Conservation (phyloP, 768 basidiomycete species). For the Pilatotrama ljubarskyi region DNA sequence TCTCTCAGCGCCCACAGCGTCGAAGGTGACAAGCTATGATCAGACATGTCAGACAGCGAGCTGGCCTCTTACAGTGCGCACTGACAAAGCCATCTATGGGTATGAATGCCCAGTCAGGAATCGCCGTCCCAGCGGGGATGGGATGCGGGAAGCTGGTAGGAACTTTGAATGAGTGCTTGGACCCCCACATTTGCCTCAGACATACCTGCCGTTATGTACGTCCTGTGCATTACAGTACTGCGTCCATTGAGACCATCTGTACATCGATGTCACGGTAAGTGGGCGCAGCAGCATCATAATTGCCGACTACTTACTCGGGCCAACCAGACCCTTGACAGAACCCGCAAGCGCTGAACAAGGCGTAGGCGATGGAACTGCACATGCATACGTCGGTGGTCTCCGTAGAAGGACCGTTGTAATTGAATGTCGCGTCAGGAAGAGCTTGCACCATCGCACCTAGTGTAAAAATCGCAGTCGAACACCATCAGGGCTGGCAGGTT, state of each 20-base stretch:
- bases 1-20: background rate
- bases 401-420: conserved; percentile 35
- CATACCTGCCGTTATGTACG: conserved; percentile 1
- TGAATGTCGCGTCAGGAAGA: conserved; percentile 35
- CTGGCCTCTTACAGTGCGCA: background rate
- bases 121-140: background rate
- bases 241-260: conserved; percentile 6
- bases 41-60: background rate
- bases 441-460: conserved; percentile 39
- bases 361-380: conserved; percentile 55
- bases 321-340: conserved; percentile 40
- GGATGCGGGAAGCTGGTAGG: background rate
- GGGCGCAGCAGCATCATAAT: background rate
- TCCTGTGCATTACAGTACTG: background rate
- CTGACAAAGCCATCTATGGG: conserved; percentile 1
- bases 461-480: background rate
- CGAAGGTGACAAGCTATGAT: background rate
- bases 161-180: background rate
- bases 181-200: background rate
- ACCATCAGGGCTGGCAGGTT: background rate
- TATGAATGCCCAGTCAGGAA: conserved; percentile 3
- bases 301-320: background rate
- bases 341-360: conserved; percentile 52
- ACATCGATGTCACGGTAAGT: background rate
- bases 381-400: conserved; percentile 42